Percentiles rank a stretch among this genome's conserved stretches.
Evolutionary conservation across 2,329 filamentous ascomycete species (phyloP).

Genomic region (Monosporascus ibericus): DNA sequence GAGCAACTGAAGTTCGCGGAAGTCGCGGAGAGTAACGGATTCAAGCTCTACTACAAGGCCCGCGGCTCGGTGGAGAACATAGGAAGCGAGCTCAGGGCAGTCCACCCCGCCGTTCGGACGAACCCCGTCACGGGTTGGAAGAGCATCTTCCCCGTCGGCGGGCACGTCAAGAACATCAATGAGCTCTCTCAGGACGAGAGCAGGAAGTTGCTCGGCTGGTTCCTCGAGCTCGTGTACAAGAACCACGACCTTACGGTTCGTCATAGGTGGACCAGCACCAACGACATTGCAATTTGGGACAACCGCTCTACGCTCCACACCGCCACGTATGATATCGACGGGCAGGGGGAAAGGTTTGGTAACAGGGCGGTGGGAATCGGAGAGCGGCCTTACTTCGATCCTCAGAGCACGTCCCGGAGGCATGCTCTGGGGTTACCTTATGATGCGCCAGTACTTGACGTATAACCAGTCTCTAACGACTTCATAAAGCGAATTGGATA

Average conservation of each 20-base stretch:
- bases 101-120: slow-evolving; percentile 50
- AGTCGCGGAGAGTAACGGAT: slow-evolving; percentile 40
- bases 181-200: slow-evolving; percentile 49
- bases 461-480: not conserved
- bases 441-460: not conserved
- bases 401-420: slow-evolving; percentile 33
- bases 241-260: slow-evolving; percentile 54
- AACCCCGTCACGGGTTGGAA: slow-evolving; percentile 57
- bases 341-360: slow-evolving; percentile 31
- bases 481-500: too few species aligned
- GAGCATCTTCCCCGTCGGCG: slow-evolving; percentile 34
- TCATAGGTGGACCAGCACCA: slow-evolving; percentile 43
- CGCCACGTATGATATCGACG: slow-evolving; percentile 41
- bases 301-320: slow-evolving; percentile 49
- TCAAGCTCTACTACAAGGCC: slow-evolving; percentile 34
- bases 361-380: slow-evolving; percentile 42
- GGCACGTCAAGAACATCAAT: slow-evolving; percentile 41
- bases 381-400: slow-evolving; percentile 41
- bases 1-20: slow-evolving; percentile 45
- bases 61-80: slow-evolving; percentile 53
- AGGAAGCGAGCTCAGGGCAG: slow-evolving; percentile 42
- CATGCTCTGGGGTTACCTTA: slow-evolving; percentile 26
- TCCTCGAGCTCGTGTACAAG: slow-evolving; percentile 43
- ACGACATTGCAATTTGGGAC: slow-evolving; percentile 60
- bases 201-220: slow-evolving; percentile 42